These are phyloP conservation scores for Leucaena leucocephala DNA, from an alignment of 306 rosid genomes.

Conservation along the genomic window DNA sequence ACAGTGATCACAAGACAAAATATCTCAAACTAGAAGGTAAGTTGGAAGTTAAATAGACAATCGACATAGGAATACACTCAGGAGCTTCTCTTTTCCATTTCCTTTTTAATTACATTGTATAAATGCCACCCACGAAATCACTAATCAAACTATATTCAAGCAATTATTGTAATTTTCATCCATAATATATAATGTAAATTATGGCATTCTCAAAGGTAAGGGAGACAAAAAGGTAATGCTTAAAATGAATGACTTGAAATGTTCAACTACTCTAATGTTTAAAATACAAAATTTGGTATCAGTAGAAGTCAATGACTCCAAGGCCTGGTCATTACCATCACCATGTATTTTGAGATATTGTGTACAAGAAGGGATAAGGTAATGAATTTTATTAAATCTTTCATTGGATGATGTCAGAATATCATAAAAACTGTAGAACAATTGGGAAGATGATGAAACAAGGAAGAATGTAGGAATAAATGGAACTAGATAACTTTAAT, in stretches of 20 bases:
- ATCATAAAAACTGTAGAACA: conserved; percentile 14
- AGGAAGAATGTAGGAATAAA: conserved; percentile 16
- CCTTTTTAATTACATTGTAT: background rate
- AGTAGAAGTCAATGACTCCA: background rate
- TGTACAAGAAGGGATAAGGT: background rate
- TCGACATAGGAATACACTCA: too few species aligned
- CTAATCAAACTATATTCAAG: background rate
- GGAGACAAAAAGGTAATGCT: background rate
- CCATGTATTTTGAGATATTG: background rate
- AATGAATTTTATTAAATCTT: background rate
- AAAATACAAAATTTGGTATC: background rate
- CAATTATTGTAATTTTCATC: background rate
- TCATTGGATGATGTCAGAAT: conserved; percentile 8
- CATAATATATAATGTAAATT: background rate
- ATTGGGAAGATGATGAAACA: conserved; percentile 28
- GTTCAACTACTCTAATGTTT: background rate
- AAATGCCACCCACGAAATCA: background rate
- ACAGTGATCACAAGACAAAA: background rate
- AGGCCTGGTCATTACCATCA: background rate
- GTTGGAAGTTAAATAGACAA: background rate
- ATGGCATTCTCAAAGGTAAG: background rate
- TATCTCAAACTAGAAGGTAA: background rate
- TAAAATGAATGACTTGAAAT: conserved; percentile 2
- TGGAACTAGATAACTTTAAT: background rate
- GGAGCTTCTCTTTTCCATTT: background rate